These are phyloP conservation scores for Aureobasidium sp. DNA, from an alignment of 2,329 filamentous ascomycete genomes.

Conservation along the genomic window DNA sequence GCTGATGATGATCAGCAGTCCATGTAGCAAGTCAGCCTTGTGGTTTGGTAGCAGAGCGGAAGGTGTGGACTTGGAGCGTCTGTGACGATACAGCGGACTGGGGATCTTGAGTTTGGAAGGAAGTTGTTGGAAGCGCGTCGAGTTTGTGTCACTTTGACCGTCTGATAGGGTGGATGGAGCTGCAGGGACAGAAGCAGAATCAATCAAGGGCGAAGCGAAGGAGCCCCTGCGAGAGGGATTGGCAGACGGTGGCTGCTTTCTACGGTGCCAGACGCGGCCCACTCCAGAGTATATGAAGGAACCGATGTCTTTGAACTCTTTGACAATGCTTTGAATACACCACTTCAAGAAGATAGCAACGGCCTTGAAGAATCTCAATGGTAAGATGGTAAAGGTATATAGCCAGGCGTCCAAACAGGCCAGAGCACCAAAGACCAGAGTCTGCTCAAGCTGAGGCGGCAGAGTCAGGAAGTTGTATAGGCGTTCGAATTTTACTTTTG, in stretches of 20 bases:
- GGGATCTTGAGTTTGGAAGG: slow-evolving; percentile 8
- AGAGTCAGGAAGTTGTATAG: slow-evolving; percentile 82
- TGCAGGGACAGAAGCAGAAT: not conserved
- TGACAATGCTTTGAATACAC: slow-evolving; percentile 65
- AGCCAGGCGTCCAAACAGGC: slow-evolving; percentile 95
- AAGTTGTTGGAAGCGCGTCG: slow-evolving; percentile 3
- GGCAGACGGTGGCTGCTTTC: slow-evolving; percentile 15
- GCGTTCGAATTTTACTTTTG: slow-evolving; percentile 83
- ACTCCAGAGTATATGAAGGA: slow-evolving; percentile 74
- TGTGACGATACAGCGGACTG: slow-evolving; percentile 46
- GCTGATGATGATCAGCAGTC: slow-evolving; percentile 77
- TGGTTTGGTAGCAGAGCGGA: slow-evolving; percentile 80
- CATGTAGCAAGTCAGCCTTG: slow-evolving; percentile 92
- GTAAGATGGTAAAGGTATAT: slow-evolving; percentile 92
- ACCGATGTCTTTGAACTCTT: slow-evolving; percentile 64
- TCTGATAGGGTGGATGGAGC: not conserved
- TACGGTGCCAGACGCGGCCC: slow-evolving; percentile 65
- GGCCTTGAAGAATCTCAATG: slow-evolving; percentile 79
- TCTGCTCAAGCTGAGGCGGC: slow-evolving; percentile 73
- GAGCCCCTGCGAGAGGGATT: slow-evolving; percentile 19
- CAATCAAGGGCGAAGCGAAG: slow-evolving; percentile 4
- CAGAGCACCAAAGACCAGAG: slow-evolving; percentile 78
- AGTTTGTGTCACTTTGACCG: not conserved
- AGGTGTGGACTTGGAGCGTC: slow-evolving; percentile 73
- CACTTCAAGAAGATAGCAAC: slow-evolving; percentile 68